Conservation (phyloP, 352 stramenopile genomes). For the Phytopythium ostracodes region DNA sequence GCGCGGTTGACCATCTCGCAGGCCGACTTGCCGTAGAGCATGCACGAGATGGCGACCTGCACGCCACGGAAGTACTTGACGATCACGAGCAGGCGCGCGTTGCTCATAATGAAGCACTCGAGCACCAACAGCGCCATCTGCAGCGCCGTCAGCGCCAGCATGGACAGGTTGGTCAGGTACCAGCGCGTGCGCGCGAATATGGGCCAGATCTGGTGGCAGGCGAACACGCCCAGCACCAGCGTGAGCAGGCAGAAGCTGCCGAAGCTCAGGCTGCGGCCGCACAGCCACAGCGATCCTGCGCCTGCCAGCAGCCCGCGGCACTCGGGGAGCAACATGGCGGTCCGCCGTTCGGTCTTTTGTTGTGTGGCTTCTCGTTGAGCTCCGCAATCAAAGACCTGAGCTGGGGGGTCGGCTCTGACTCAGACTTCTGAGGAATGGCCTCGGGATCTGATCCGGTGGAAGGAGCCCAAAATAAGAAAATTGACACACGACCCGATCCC, state of each 20-base stretch:
- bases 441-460: no score
- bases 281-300: conserved; percentile 37
- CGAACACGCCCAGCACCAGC: conserved; percentile 35
- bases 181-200: conserved; percentile 51
- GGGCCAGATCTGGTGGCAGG: conserved; percentile 45
- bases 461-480: no score
- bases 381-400: no score
- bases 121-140: conserved; percentile 67
- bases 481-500: no score
- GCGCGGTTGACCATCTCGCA: conserved; percentile 53
- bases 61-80: conserved; percentile 71
- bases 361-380: no score
- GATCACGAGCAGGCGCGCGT: conserved; percentile 53
- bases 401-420: no score
- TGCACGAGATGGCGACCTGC: conserved; percentile 62
- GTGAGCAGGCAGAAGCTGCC: conserved; percentile 52
- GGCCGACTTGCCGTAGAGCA: conserved; percentile 64
- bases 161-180: conserved; percentile 56
- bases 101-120: conserved; percentile 60
- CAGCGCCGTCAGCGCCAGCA: conserved; percentile 48
- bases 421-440: no score
- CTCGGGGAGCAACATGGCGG: conserved; percentile 38
- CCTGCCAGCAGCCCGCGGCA: conserved; percentile 38
- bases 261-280: conserved; percentile 59
- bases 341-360: neutral